Evolutionary conservation across 345 rosid species (phyloP).

Genomic region (Carallia pectinifolia): DNA sequence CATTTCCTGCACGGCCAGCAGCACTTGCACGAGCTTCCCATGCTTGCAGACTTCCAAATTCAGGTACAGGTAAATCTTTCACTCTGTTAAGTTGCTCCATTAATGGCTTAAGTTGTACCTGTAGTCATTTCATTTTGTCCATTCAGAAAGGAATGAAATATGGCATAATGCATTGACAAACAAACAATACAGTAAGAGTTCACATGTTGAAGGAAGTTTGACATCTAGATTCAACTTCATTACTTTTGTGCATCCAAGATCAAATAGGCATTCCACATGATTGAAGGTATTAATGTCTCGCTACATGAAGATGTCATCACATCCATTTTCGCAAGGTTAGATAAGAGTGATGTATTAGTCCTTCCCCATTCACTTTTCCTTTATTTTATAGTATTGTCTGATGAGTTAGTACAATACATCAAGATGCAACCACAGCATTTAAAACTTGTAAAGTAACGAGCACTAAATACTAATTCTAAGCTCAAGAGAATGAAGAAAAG

Average conservation of each 20-base stretch:
- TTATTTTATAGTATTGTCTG: background rate
- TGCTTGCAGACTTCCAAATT: conserved; percentile 68
- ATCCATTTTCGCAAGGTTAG: too few species aligned
- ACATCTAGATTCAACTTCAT: background rate
- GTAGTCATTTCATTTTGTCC: conserved; percentile 33
- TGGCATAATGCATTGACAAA: background rate
- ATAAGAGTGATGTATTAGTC: too few species aligned
- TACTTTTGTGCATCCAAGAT: background rate
- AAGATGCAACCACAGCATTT: background rate
- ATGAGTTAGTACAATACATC: background rate
- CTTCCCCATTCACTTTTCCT: background rate
- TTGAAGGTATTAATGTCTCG: background rate
- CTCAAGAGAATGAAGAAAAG: too few species aligned
- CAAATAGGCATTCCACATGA: background rate
- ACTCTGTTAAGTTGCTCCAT: conserved; percentile 74
- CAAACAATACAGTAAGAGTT: conserved; percentile 1
- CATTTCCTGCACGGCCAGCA: conserved; percentile 54
- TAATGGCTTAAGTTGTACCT: conserved; percentile 74
- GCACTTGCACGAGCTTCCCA: conserved; percentile 92
- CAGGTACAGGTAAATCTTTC: conserved; percentile 77
- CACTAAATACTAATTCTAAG: too few species aligned
- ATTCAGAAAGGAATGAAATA: conserved; percentile 4
- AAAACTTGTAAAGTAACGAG: too few species aligned
- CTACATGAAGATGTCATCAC: background rate
- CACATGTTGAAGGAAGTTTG: background rate